Evolutionary conservation across 1,284 basidiomycete genomes (phyloP), one percentile per base, ranked within the genome.

Genomic region (Cronartium quercuum): DNA sequence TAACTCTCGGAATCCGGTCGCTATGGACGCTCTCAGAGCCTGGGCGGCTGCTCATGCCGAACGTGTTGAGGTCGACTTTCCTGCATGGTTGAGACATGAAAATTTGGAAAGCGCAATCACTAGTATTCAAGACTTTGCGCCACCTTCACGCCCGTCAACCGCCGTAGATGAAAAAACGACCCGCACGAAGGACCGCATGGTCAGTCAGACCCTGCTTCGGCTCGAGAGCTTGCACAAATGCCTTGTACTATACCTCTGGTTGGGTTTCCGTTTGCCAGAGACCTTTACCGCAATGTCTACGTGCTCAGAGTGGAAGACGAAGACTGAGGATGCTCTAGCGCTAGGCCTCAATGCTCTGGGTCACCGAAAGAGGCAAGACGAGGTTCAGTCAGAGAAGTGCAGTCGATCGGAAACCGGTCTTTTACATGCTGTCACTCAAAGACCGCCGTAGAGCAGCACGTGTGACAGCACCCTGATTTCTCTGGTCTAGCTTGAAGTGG

Each of bases 171-270:
- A 24, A 60, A 41, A 18, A 42, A 35, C 6, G 70, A 76, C 1
- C 44, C 74, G 10, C 24, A 76, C 18, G 76, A 77, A 13, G 44
- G 15, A 70, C 51, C 10, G 38, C 37, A n/a, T 70, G 68, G 61
- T 12, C 76, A 66, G 70, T 65, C 42, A 81, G 0, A 80, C 82
- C 7, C 81, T 88, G 66, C 77, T 79, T 65, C 79, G 81, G n/a
- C 84, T 98, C 44, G 95, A 98, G 82, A 85, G 86, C 2, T 82
- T 94, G 70, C 94, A 98, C 82, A 90, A 90, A 78, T 83, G 87
- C n/a, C 81, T 94, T 35, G 88, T 90, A 18, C 79, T 91, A 21
- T 98, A 98, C 82, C 84, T 92, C 68, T 98, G 95, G 95, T 85
- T 96, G 75, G 85, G 86, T 29, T 89, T 88, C 82, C 88, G 94